Evolutionary conservation across 2,329 filamentous ascomycete species (phyloP).

Genomic region (Pseudodiploospora longispora): DNA sequence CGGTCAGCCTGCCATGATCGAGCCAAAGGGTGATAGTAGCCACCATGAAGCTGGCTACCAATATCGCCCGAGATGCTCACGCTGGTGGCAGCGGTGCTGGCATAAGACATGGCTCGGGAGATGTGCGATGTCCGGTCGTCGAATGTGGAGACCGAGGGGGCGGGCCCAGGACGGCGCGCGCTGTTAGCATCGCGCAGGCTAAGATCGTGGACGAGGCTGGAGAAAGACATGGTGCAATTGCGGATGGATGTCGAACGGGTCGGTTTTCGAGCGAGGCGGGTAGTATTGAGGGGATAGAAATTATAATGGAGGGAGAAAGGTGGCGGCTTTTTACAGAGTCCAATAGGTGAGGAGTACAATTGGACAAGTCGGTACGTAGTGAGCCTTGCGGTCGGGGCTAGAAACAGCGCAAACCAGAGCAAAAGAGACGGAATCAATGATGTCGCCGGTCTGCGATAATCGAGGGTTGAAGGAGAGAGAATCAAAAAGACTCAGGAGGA

Average conservation of each 20-base stretch:
- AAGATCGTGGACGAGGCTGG: slow-evolving; percentile 58
- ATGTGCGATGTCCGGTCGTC: slow-evolving; percentile 54
- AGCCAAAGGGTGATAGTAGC: slow-evolving; percentile 72
- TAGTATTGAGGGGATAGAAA: too few relatives aligned
- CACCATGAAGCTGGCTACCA: slow-evolving; percentile 73
- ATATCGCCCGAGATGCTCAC: slow-evolving; percentile 69
- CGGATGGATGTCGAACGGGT: not conserved
- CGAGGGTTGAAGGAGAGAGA: too few relatives aligned
- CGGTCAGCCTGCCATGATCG: slow-evolving; percentile 77
- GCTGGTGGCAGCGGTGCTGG: slow-evolving; percentile 59
- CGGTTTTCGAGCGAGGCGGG: not conserved
- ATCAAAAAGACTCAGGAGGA: too few relatives aligned
- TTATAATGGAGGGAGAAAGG: too few relatives aligned
- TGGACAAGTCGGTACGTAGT: too few relatives aligned
- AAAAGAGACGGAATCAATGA: too few relatives aligned
- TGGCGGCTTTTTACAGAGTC: too few relatives aligned
- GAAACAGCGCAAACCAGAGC: too few relatives aligned
- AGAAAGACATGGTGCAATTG: slow-evolving; percentile 52
- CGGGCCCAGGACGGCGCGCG: slow-evolving; percentile 37
- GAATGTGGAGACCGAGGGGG: slow-evolving; percentile 44
- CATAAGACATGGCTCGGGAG: slow-evolving; percentile 56
- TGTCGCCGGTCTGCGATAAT: too few relatives aligned
- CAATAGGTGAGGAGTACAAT: too few relatives aligned
- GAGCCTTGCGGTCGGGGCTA: too few relatives aligned
- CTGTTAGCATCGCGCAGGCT: slow-evolving; percentile 47